Conservation (phyloP, 2,329 filamentous ascomycete genomes). For the Diatrype stigma region DNA sequence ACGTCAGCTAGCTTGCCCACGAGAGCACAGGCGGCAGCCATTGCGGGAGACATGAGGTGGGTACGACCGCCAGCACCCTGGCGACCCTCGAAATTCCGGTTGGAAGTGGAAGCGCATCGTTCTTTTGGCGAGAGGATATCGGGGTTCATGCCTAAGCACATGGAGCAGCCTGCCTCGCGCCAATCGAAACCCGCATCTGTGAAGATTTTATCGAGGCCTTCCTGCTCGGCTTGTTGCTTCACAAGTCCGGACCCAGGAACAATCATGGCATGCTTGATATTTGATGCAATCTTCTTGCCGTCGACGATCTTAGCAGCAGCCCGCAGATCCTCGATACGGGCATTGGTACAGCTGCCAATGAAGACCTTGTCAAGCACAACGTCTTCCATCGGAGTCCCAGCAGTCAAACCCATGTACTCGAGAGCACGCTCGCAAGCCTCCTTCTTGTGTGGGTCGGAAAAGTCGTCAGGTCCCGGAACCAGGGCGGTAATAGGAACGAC, state of each 20-base stretch:
- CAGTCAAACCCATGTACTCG: conserved; percentile 90
- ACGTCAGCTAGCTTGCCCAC: conserved; percentile 90
- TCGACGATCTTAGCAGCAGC: conserved; percentile 82
- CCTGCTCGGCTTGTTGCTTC: conserved; percentile 84
- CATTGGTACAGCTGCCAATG: conserved; percentile 97
- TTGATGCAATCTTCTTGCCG: conserved; percentile 80
- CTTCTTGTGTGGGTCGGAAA: conserved; percentile 81
- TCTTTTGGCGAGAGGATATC: conserved; percentile 91
- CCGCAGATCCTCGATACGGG: conserved; percentile 90
- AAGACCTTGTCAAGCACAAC: conserved; percentile 92
- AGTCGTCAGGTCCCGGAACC: conserved; percentile 86
- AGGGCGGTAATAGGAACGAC: conserved; percentile 88
- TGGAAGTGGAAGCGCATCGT: conserved; percentile 91
- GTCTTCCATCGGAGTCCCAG: conserved; percentile 89
- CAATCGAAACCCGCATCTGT: conserved; percentile 90
- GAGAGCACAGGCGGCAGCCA: conserved; percentile 89
- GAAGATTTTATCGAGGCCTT: conserved; percentile 93
- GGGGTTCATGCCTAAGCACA: conserved; percentile 99
- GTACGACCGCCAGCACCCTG: conserved; percentile 90
- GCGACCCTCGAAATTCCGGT: conserved; percentile 95
- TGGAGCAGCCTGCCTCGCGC: conserved; percentile 96
- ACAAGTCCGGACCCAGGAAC: conserved; percentile 94
- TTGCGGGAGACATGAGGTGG: conserved; percentile 94
- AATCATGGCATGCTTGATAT: conserved; percentile 92
- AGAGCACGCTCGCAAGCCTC: conserved; percentile 74